phyloP scores from a whole-genome alignment of 2,329 filamentous ascomycete species.

The Cordyceps pruinosa region DNA sequence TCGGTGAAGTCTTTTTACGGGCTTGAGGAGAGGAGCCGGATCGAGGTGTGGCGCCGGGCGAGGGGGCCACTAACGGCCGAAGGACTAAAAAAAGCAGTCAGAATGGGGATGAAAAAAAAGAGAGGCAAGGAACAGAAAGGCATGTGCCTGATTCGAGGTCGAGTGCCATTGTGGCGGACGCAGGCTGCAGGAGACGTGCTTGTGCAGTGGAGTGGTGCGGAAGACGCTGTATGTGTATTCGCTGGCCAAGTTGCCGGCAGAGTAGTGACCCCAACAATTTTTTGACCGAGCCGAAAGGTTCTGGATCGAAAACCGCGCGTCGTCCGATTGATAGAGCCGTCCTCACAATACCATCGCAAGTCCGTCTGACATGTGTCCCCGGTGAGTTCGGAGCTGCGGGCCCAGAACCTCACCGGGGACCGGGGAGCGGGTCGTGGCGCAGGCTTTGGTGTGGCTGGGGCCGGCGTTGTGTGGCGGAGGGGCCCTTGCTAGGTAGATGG shows the following conservation, averaged over 20 bases:
- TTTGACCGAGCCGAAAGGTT: too few relatives aligned
- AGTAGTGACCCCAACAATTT: too few relatives aligned
- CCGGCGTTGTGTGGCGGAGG: neutral
- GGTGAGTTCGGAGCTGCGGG: neutral
- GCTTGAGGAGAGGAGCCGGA: neutral
- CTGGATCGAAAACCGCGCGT: too few relatives aligned
- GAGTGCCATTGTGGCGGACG: neutral
- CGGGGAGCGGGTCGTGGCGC: slow-evolving; percentile 5
- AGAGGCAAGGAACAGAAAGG: neutral
- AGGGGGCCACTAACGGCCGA: neutral
- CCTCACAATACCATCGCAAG: neutral
- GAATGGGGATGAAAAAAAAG: neutral
- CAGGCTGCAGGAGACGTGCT: neutral
- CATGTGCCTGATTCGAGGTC: neutral
- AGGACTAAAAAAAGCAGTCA: neutral
- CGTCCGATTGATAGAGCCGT: neutral
- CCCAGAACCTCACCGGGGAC: neutral
- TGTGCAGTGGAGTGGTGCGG: neutral
- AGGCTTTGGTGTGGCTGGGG: neutral
- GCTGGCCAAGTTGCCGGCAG: too few relatives aligned
- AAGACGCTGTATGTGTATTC: too few relatives aligned
- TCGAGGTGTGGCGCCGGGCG: neutral
- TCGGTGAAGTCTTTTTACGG: neutral
- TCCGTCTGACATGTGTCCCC: neutral
- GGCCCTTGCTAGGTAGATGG: too few relatives aligned